phyloP scores from a whole-genome alignment of 768 basidiomycete species.

The Leccinum longicurvipes region DNA sequence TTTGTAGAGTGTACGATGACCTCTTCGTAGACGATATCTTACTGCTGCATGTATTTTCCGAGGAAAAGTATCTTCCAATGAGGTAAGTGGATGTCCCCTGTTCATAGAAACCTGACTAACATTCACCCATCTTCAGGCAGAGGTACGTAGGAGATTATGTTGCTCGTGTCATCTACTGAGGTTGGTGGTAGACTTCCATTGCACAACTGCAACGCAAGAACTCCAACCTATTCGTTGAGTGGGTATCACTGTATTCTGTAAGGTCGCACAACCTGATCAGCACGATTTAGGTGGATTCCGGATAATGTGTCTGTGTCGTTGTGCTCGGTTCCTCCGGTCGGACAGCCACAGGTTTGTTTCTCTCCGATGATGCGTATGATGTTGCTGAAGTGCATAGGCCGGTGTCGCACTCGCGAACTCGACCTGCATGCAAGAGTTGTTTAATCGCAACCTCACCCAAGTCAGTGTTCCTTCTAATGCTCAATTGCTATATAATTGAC shows the following conservation, averaged over 20 bases:
- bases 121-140: conserved; percentile 37
- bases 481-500: conserved; percentile 1
- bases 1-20: neutral
- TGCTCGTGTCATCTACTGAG: conserved; percentile 10
- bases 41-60: conserved; percentile 88
- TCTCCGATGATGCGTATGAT: neutral
- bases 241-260: conserved; percentile 18
- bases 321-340: conserved; percentile 81
- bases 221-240: conserved; percentile 79
- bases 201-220: conserved; percentile 73
- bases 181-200: conserved; percentile 53
- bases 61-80: conserved; percentile 74
- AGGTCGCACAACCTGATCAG: conserved; percentile 1
- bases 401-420: conserved; percentile 75
- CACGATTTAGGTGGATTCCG: conserved; percentile 69
- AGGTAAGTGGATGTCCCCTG: conserved; percentile 47
- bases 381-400: conserved; percentile 39
- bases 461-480: conserved; percentile 33
- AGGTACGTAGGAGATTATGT: conserved; percentile 42
- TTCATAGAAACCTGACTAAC: neutral
- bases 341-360: conserved; percentile 58
- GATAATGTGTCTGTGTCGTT: conserved; percentile 85
- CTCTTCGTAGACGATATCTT: conserved; percentile 62
- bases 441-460: conserved; percentile 65
- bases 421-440: conserved; percentile 82